Conservation (phyloP, 441 rosid genomes). For the Pelargonium citronellum region DNA sequence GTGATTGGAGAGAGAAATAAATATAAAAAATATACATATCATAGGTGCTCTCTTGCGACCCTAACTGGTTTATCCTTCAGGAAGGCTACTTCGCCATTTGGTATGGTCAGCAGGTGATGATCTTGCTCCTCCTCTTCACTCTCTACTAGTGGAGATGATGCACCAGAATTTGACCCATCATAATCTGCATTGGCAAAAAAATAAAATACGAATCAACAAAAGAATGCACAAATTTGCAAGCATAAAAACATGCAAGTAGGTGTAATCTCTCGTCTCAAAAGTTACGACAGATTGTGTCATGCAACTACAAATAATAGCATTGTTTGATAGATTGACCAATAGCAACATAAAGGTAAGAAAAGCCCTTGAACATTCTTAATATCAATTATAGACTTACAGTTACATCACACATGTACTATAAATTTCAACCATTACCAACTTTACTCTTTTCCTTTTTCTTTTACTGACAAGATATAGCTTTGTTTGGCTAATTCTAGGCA, state of each 20-base stretch:
- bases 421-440: neutral
- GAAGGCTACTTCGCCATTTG: constrained; percentile 53
- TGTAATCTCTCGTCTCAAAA: no score
- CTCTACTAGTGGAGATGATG: constrained; percentile 41
- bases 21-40: constrained; percentile 15
- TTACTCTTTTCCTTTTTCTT: neutral
- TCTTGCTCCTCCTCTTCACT: constrained; percentile 51
- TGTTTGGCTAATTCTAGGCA: neutral
- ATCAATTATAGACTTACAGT: neutral
- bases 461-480: neutral
- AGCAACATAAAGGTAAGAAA: no score
- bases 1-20: constrained; percentile 6
- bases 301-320: no score
- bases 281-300: no score
- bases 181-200: constrained; percentile 33
- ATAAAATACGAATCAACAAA: constrained; percentile 8
- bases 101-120: constrained; percentile 52
- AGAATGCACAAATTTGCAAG: constrained; percentile 5
- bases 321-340: no score
- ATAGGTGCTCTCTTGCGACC: constrained; percentile 48
- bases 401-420: neutral
- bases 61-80: constrained; percentile 57
- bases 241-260: neutral
- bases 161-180: constrained; percentile 42
- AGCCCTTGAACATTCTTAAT: neutral